These are phyloP conservation scores for Xanthoparmelia taractica DNA, from an alignment of 495 filamentous ascomycete species.

Conservation along the genomic window DNA sequence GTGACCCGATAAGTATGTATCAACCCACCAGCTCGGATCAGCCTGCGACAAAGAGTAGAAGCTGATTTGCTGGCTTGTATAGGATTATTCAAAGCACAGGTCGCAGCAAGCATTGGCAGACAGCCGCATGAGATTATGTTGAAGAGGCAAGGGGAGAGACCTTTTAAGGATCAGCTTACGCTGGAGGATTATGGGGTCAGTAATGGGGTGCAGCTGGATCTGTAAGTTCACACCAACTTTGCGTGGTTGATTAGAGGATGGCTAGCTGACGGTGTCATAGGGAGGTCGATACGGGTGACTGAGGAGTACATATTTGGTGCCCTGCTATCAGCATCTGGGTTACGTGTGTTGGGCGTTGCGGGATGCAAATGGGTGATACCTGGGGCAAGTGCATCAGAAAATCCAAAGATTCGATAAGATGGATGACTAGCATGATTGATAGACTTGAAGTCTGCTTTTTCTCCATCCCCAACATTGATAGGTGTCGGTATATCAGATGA, in stretches of 20 bases:
- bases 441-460: background rate
- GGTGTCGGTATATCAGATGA: background rate
- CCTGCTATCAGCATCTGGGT: background rate
- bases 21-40: background rate
- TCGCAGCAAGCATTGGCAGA: slow-evolving; percentile 77
- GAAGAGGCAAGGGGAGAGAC: slow-evolving; percentile 83
- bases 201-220: slow-evolving; percentile 81
- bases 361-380: background rate
- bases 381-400: background rate
- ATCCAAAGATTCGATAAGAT: background rate
- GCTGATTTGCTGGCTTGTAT: background rate
- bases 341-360: background rate
- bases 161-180: slow-evolving; percentile 82
- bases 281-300: slow-evolving; percentile 73
- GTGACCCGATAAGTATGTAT: slow-evolving; percentile 60
- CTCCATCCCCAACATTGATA: background rate
- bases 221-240: slow-evolving; percentile 33
- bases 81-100: slow-evolving; percentile 80
- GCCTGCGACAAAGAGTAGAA: background rate
- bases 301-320: slow-evolving; percentile 19
- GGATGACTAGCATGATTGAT: background rate
- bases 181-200: slow-evolving; percentile 84
- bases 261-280: slow-evolving; percentile 13
- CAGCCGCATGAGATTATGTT: slow-evolving; percentile 84
- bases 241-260: background rate